A percentile compares a stretch with the other conserved stretches of the same genome.
Evolutionary conservation across 2,329 filamentous ascomycete genomes (phyloP).

Genomic region (Emmonsiellopsis sp.): DNA sequence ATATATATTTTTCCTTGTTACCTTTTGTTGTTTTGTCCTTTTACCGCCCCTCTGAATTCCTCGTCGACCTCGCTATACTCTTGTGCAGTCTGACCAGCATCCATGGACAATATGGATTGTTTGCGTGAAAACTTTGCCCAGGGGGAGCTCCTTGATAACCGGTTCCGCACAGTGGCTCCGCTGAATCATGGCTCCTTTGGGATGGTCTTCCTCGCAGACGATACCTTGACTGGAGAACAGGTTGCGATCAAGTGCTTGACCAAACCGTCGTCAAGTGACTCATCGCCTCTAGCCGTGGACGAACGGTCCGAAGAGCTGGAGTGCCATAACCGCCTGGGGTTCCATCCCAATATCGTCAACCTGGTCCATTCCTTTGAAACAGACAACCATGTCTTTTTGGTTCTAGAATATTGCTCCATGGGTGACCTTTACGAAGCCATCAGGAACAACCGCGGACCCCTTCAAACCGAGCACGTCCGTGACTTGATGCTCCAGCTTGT

Average conservation of each 20-base stretch:
- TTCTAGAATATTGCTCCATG: constrained; percentile 89
- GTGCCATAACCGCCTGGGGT: constrained; percentile 69
- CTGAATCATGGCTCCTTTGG: constrained; percentile 98
- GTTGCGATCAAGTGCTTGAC: constrained; percentile 96
- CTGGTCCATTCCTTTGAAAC: constrained; percentile 88
- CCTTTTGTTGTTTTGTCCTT: constrained; percentile 20
- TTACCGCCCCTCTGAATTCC: background rate
- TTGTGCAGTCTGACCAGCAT: background rate
- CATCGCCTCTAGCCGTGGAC: constrained; percentile 61
- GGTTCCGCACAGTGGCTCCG: constrained; percentile 83
- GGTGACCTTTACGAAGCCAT: constrained; percentile 98
- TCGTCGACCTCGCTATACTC: background rate
- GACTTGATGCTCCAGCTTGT: constrained; percentile 95
- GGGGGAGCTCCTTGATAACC: constrained; percentile 75
- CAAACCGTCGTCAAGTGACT: constrained; percentile 60
- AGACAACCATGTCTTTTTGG: constrained; percentile 77
- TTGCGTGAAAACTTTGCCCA: constrained; percentile 72
- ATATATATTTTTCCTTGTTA: constrained; percentile 10
- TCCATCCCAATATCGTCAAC: constrained; percentile 89
- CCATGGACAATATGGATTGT: constrained; percentile 60
- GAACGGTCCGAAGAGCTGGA: constrained; percentile 56
- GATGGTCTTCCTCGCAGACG: constrained; percentile 91
- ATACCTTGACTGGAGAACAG: constrained; percentile 63
- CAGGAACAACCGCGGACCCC: constrained; percentile 72
- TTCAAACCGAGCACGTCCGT: constrained; percentile 93